Percentiles rank a stretch among this genome's conserved stretches.
Conservation (phyloP, 345 rosid genomes). For the Bruguiera parviflora region DNA sequence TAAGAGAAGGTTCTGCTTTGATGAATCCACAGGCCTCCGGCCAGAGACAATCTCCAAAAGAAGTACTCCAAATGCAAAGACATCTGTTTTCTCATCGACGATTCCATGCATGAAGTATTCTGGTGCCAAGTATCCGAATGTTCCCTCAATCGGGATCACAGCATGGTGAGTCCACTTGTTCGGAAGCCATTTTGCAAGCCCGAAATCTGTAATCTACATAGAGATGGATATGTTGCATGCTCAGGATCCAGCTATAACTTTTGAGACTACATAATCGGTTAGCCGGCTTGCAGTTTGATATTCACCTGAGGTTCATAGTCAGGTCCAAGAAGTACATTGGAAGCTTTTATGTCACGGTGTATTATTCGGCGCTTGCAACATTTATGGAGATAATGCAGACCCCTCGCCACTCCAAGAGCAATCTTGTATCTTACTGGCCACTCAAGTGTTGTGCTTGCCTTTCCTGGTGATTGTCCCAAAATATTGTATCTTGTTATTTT, state of each 20-base stretch:
- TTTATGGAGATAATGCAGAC: conserved; percentile 87
- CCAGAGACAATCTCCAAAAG: conserved; percentile 84
- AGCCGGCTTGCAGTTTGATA: neutral
- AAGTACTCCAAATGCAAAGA: conserved; percentile 81
- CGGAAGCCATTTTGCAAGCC: conserved; percentile 93
- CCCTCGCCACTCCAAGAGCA: conserved; percentile 71
- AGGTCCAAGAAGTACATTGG: conserved; percentile 86
- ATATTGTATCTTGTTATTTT: neutral
- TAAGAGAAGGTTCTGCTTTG: conserved; percentile 67
- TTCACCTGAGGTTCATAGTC: conserved; percentile 84
- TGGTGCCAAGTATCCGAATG: conserved; percentile 97
- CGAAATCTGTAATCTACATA: conserved; percentile 83
- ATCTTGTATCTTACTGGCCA: conserved; percentile 79
- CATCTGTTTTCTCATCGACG: conserved; percentile 91
- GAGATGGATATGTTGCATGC: neutral
- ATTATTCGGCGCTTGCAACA: conserved; percentile 83
- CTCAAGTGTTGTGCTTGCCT: conserved; percentile 35
- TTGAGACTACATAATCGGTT: neutral
- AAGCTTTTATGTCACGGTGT: conserved; percentile 92
- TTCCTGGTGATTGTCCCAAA: conserved; percentile 29
- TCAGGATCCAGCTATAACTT: neutral
- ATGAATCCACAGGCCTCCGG: conserved; percentile 69
- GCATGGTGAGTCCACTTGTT: conserved; percentile 93
- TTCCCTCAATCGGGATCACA: conserved; percentile 84
- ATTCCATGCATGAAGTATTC: conserved; percentile 96